Base-by-base conservation (phyloP, 2,329 filamentous ascomycete genomes). In the Trichoderma oligosporum region DNA sequence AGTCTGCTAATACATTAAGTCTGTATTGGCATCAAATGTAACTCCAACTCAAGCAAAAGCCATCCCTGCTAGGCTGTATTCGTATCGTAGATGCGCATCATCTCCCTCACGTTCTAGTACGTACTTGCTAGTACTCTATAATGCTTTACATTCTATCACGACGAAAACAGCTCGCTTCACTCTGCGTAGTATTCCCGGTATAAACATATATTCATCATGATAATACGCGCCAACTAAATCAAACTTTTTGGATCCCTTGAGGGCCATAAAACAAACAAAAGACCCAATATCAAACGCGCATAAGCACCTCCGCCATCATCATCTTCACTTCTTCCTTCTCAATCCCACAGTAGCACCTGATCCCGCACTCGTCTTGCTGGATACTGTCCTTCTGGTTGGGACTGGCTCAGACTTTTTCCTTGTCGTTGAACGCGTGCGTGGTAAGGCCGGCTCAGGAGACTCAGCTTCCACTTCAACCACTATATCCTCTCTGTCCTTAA, bases 381-480 rank as follows among this genome's bases (percentile, higher is more conserved):
- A 47, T 14, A 67, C 66, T 5, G 68, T 62, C 57, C 75, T 78
- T 61, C 72, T 70, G 65, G 77, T 78, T n/a, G 66, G 61, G 16
- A 74, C 69, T 38, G 74, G 71, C 58, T 73, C 70, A 59, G 72
- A 67, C 61, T 74, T 76, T 69, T 76, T 79, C 25, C 42, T 58
- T 12, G 41, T 27, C 41, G 48, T 22, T 14, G 54, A 49, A 8
- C 54, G 54, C n/a, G 54, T 51, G 25, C 54, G 45, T 9, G 45
- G 42, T 9, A 46, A 49, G n/a, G 54, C 38, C 4, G 16, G 25
- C 27, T 36, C 38, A 27, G 60, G 64, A n/a, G 65, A 64, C 12
- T 70, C 67, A 24, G 66, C 65, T 48, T 69, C 67, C 14, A 70
- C 71, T 58, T 75, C 72, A 6, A 76, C 73, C 7, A 76, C 67